These are phyloP conservation scores for Thecaphora thlaspeos DNA, from an alignment of 1,284 basidiomycete species.

Conservation along the genomic window DNA sequence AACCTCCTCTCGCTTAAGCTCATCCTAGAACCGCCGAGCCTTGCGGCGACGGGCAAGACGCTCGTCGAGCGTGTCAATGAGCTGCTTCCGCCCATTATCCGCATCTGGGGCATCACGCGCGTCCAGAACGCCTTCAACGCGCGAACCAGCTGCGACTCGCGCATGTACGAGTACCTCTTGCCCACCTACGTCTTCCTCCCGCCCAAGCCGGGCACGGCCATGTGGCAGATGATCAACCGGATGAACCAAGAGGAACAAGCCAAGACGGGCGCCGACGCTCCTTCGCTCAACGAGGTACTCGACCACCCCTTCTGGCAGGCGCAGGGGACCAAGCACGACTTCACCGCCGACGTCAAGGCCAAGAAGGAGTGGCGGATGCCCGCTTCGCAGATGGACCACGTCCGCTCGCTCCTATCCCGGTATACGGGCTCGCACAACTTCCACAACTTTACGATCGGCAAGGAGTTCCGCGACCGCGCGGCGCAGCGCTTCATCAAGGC, in stretches of 20 bases:
- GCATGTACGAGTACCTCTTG: slow-evolving; percentile 95
- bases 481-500: slow-evolving; percentile 67
- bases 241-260: slow-evolving; percentile 11
- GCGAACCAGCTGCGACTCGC: slow-evolving; percentile 71
- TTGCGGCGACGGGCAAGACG: slow-evolving; percentile 30
- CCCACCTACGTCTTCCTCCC: slow-evolving; percentile 92
- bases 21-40: slow-evolving; percentile 59
- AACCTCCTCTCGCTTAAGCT: slow-evolving; percentile 67
- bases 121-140: slow-evolving; percentile 92
- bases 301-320: slow-evolving; percentile 52
- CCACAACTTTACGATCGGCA: slow-evolving; percentile 92
- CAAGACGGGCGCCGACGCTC: slow-evolving; percentile 10
- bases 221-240: slow-evolving; percentile 46
- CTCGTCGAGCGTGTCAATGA: slow-evolving; percentile 78
- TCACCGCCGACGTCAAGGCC: slow-evolving; percentile 38
- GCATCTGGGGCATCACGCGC: slow-evolving; percentile 87
- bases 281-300: slow-evolving; percentile 23
- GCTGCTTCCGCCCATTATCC: slow-evolving; percentile 81
- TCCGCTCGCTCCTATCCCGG: slow-evolving; percentile 33
- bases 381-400: slow-evolving; percentile 24
- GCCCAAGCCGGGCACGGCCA: slow-evolving; percentile 68
- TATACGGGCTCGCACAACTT: slow-evolving; percentile 67
- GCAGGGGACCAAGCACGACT: slow-evolving; percentile 31
- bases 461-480: slow-evolving; percentile 77
- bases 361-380: slow-evolving; percentile 50